A percentile compares a stretch with the other conserved stretches of the same genome.
These are phyloP conservation scores for Colletotrichum tamarilloi DNA, from an alignment of 2,329 filamentous ascomycete genomes.

Conservation along the genomic window DNA sequence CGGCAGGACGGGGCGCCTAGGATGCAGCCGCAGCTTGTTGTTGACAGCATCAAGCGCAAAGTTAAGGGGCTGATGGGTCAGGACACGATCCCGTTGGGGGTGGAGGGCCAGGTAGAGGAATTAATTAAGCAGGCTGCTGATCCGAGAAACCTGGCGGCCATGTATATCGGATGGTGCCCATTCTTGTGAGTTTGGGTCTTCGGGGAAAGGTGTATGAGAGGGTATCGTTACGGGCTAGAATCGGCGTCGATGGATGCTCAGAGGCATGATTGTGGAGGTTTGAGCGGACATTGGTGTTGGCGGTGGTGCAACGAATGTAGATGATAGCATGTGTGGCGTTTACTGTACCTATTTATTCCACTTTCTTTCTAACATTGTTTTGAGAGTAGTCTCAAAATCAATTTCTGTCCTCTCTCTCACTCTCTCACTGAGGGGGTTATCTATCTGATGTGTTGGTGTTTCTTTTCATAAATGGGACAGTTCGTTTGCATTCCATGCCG, in stretches of 20 bases:
- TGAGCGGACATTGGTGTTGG: conserved; percentile 1
- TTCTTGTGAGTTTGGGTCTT: conserved; percentile 58
- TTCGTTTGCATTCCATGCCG: conserved; percentile 7
- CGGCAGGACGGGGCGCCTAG: conserved; percentile 50
- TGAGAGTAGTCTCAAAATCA: no score
- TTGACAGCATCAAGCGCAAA: conserved; percentile 90
- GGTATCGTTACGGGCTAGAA: not conserved
- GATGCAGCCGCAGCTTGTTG: conserved; percentile 76
- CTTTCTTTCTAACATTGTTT: not conserved
- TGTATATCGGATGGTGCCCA: conserved; percentile 96
- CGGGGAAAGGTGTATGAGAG: not conserved
- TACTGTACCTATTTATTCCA: not conserved
- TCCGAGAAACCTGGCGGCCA: conserved; percentile 81
- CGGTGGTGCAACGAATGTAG: not conserved
- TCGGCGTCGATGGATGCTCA: not conserved
- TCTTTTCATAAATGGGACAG: conserved; percentile 5
- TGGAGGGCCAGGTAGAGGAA: conserved; percentile 98
- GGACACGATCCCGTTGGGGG: conserved; percentile 91
- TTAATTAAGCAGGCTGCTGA: conserved; percentile 89
- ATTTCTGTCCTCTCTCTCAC: no score
- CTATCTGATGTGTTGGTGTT: not conserved
- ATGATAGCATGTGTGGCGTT: not conserved
- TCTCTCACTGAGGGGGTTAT: not conserved
- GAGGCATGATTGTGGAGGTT: not conserved
- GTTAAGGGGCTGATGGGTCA: conserved; percentile 84